Evolutionary conservation across 2,329 filamentous ascomycete genomes (phyloP), one percentile per base, ranked within the genome.

Genomic region (Phaeosphaeriaceae sp.): DNA sequence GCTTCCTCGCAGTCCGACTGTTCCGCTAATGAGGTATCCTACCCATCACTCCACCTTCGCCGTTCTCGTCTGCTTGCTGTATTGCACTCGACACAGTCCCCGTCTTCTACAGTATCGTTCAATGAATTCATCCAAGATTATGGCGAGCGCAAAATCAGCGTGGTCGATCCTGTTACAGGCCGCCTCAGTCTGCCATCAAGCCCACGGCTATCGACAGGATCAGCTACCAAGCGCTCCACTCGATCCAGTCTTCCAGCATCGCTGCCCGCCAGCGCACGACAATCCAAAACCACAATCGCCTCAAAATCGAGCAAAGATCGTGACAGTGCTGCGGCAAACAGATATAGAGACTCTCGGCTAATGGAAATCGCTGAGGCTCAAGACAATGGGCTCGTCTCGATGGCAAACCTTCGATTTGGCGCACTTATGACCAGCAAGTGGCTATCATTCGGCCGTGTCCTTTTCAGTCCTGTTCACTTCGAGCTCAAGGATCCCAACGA

Each of bases 371-470:
- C 77, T 1, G 76, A 80, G 56, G 70, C 64, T 7, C 71, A 81
- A 57, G 68, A 71, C 2, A 72, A 75, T 46, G 78, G 76, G 1
- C 62, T 79, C 17, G 70, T 74, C 4, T 77, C 88, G 0, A 89
- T 90, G 72, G 89, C 92, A 60, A 92, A 93, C 69, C 84, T 95
- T 21, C 85, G 91, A 1, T 88, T 92, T 17, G 91, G 89, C 4
- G 92, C 91, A 1, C 88, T 95, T 82, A 93, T 91, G 59, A 91
- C 93, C 22, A 93, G 90, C 82, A 93, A 93, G 72, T 95, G 91
- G 91, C 85, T 95, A 22, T 92, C 90, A 0, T 94, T 94, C 73
- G 91, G 91, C 1, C 89, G 92, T 66, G 90, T 94, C 0, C 82
- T 95, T 3, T 93, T 95, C 79, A 93, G 90, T 66, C 91, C 92